Evolutionary conservation across 2,329 filamentous ascomycete genomes (phyloP), one percentile per base, ranked within the genome.

Genomic region (Hypocrella siamensis): DNA sequence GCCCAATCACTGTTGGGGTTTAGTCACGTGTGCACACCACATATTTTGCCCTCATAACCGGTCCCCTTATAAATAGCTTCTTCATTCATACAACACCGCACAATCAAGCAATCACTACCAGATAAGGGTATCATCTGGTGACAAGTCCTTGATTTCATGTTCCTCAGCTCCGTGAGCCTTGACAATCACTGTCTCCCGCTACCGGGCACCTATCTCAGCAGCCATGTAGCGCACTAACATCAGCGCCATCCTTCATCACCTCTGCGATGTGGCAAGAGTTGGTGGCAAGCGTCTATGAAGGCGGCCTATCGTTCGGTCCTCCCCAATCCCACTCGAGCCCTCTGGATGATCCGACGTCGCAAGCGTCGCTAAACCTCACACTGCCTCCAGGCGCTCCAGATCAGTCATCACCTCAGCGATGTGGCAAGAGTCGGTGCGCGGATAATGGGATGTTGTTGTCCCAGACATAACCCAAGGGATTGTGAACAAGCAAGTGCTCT

Each of bases 201-300:
- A 49, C 64, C 25, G 64, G 68, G 34, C 53, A 60, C 25, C 52
- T 69, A 28, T 52, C 61, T 3, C 57, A 62, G 32, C 58, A 65
- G 38, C 61, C 66, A 39, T 75, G 69, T 46, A 56, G 67, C 19
- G 56, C 61, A 17, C 54, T 61, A 18, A 58, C 66, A 6, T 57
- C 68, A 3, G 60, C 70, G 31, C 60, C 66, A 35, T 61, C 60
- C 18, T 79, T 78, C 46, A 67, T 80, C 39, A 79, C 73, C 8
- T 73, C 75, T 4, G 73, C 71, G 36, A 79, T 79, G 75, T 80
- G 75, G 75, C 75, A 77, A 47, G 72, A 79, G 46, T 76, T 70
- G 10, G 75, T 80, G 33, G 74, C 74, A 10, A 76, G 69, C 41
- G 74, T 78, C 5, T 78, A 78, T 48, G 71, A 77, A 43, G 68